These are phyloP conservation scores for Pachyrhizus erosus DNA, from an alignment of 306 rosid genomes.

Conservation along the genomic window DNA sequence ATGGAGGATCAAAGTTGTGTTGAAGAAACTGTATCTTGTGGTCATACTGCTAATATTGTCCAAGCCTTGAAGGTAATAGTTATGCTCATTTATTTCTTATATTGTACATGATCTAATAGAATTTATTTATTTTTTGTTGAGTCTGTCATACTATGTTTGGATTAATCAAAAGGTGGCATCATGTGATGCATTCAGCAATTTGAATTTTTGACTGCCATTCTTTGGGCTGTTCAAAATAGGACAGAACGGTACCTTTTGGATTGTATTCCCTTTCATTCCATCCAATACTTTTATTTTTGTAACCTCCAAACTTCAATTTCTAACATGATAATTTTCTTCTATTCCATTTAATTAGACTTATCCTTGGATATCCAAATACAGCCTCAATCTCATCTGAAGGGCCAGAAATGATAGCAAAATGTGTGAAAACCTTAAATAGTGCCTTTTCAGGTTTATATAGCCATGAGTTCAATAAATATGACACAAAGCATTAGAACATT, in stretches of 20 bases:
- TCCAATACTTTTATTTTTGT: neutral
- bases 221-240: too few relatives aligned
- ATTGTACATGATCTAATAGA: too few relatives aligned
- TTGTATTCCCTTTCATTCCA: neutral
- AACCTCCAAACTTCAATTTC: neutral
- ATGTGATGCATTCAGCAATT: neutral
- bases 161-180: too few relatives aligned
- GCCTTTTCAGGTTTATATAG: constrained; percentile 16
- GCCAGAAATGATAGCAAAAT: constrained; percentile 4
- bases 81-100: too few relatives aligned
- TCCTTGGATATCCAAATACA: neutral
- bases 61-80: too few relatives aligned
- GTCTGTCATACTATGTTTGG: neutral
- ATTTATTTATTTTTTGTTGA: too few relatives aligned
- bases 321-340: neutral
- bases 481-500: constrained; percentile 3
- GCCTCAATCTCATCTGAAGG: neutral
- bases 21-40: too few relatives aligned
- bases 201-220: neutral
- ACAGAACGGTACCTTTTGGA: neutral
- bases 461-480: neutral
- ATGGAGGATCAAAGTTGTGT: too few relatives aligned
- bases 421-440: neutral
- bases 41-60: too few relatives aligned
- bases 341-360: neutral